These are phyloP conservation scores for Carex arenaria DNA, from an alignment of 202 grass and related monocot species.

Conservation along the genomic window DNA sequence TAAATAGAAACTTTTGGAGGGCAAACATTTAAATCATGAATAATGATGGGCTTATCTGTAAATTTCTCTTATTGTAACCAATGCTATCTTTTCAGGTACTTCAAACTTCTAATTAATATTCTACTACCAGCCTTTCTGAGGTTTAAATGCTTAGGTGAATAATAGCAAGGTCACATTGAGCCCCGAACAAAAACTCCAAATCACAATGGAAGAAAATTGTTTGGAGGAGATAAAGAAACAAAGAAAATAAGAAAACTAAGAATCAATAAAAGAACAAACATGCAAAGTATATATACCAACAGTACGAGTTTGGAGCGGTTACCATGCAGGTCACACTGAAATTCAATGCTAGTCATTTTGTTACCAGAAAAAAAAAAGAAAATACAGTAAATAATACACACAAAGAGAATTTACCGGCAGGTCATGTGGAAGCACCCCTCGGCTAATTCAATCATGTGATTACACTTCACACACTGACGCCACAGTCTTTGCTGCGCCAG, in stretches of 20 bases:
- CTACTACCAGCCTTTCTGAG: not conserved
- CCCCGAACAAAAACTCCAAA: not conserved
- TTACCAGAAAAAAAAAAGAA: not conserved
- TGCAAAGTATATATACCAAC: not conserved
- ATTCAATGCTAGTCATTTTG: not conserved
- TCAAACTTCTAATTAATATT: not conserved
- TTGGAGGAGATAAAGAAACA: not conserved
- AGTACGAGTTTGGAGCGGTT: not conserved
- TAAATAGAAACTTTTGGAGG: too few relatives aligned
- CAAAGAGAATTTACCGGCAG: slow-evolving; percentile 39
- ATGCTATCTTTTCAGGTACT: not conserved
- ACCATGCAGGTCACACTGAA: not conserved
- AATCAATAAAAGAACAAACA: not conserved
- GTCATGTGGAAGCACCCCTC: slow-evolving; percentile 79
- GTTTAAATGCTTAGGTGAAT: not conserved
- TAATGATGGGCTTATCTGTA: too few relatives aligned
- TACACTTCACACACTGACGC: slow-evolving; percentile 61
- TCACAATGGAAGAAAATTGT: not conserved
- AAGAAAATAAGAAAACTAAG: not conserved
- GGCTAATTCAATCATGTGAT: slow-evolving; percentile 65
- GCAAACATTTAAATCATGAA: too few relatives aligned
- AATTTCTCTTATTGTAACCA: not conserved
- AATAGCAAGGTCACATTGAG: not conserved
- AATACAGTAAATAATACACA: not conserved
- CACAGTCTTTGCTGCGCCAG: slow-evolving; percentile 53